These are phyloP conservation scores for Halophytophthora polymorphica DNA, from an alignment of 352 stramenopile species.

Conservation along the genomic window DNA sequence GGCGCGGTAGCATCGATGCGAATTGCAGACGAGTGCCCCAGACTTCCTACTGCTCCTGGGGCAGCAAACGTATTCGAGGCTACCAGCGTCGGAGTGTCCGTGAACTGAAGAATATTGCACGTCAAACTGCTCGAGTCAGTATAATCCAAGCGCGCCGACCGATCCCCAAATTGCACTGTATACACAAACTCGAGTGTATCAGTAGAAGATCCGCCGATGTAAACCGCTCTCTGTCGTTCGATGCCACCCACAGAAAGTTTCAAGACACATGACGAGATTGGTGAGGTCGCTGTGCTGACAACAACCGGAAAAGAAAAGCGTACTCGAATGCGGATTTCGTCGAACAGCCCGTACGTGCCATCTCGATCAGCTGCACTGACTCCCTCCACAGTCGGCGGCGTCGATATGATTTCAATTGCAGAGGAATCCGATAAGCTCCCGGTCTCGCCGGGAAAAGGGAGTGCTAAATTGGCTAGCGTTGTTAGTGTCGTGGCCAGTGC, in stretches of 20 bases:
- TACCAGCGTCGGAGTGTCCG: conserved; percentile 32
- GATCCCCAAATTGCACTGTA: conserved; percentile 42
- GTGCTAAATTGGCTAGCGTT: conserved; percentile 18
- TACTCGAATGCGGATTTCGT: conserved; percentile 38
- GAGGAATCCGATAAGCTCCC: conserved; percentile 43
- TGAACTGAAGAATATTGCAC: conserved; percentile 52
- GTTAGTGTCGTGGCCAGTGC: conserved; percentile 43
- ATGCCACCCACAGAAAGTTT: conserved; percentile 40
- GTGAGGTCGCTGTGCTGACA: conserved; percentile 14
- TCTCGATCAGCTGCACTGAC: conserved; percentile 30
- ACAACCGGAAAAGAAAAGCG: conserved; percentile 55
- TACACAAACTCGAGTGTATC: conserved; percentile 56
- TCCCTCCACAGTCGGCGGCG: conserved; percentile 31
- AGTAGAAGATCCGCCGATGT: conserved; percentile 48
- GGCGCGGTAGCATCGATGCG: conserved; percentile 43
- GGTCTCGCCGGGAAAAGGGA: conserved; percentile 28
- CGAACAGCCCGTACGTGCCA: conserved; percentile 43
- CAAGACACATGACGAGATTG: conserved; percentile 26
- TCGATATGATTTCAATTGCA: conserved; percentile 31
- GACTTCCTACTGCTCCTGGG: conserved; percentile 40
- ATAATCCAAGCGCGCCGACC: conserved; percentile 49
- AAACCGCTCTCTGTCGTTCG: conserved; percentile 31
- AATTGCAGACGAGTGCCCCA: conserved; percentile 32
- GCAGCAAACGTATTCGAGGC: conserved; percentile 39
- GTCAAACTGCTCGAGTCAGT: conserved; percentile 31